These are phyloP conservation scores for Neurospora tetraspora DNA, from an alignment of 495 filamentous ascomycete species.

Conservation along the genomic window DNA sequence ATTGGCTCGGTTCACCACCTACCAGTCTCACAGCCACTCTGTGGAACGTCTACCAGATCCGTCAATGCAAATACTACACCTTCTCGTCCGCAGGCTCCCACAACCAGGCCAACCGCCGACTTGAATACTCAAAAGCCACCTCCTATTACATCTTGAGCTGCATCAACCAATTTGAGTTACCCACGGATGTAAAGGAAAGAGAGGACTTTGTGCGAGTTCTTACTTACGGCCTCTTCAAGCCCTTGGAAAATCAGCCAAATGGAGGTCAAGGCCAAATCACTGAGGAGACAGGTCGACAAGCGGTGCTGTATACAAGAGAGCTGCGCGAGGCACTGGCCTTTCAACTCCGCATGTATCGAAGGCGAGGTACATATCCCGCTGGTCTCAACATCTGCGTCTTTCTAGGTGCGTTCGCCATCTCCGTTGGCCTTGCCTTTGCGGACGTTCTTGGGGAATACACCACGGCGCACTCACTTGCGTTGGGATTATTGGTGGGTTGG, in stretches of 20 bases:
- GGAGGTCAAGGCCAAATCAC: background rate
- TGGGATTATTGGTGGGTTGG: constrained; percentile 39
- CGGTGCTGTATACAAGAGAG: background rate
- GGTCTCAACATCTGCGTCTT: constrained; percentile 9
- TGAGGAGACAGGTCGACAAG: background rate
- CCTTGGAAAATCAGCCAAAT: background rate
- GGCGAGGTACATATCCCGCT: constrained; percentile 4
- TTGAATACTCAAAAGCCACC: background rate
- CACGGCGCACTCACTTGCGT: constrained; percentile 35
- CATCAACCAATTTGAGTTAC: constrained; percentile 7
- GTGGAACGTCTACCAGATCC: constrained; percentile 16
- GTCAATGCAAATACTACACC: constrained; percentile 1
- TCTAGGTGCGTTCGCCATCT: constrained; percentile 26
- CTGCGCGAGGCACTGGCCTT: constrained; percentile 6
- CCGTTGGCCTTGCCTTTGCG: constrained; percentile 36
- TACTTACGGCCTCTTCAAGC: constrained; percentile 7
- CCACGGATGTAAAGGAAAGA: background rate
- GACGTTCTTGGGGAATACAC: constrained; percentile 23
- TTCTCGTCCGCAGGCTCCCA: background rate
- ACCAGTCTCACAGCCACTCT: constrained; percentile 12
- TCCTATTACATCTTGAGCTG: constrained; percentile 13
- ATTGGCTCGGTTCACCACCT: constrained; percentile 14
- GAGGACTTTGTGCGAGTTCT: background rate
- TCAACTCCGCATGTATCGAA: constrained; percentile 5
- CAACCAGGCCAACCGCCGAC: background rate